phyloP scores from a whole-genome alignment of 345 rosid genomes.

The Reutealis trisperma region DNA sequence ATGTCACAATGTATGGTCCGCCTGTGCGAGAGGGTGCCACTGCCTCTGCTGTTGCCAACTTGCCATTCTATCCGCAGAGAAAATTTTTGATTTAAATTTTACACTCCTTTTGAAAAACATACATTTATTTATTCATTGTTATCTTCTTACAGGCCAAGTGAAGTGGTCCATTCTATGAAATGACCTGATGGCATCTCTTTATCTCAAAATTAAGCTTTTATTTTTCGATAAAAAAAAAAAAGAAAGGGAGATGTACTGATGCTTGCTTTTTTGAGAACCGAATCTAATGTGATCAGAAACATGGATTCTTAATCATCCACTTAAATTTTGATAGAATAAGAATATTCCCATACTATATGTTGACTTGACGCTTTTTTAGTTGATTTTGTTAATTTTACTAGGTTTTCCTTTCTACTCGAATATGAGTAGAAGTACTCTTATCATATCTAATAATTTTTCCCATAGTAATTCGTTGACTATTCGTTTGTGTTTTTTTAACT shows the following conservation, averaged over 20 bases:
- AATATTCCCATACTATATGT: too few relatives aligned
- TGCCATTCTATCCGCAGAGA: not conserved
- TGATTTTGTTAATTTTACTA: too few relatives aligned
- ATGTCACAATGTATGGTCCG: not conserved
- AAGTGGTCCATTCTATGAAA: constrained; percentile 4
- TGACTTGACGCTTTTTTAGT: too few relatives aligned
- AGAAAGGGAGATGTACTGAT: not conserved
- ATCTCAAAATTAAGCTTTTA: not conserved
- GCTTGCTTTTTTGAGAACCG: constrained; percentile 1
- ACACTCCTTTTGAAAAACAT: not conserved
- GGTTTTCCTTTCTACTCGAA: too few relatives aligned
- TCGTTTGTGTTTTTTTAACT: too few relatives aligned
- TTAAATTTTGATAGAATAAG: not conserved
- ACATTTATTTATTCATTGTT: too few relatives aligned
- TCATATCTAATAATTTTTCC: too few relatives aligned
- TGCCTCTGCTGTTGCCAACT: constrained; percentile 21
- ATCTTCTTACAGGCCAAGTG: too few relatives aligned
- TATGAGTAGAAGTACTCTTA: too few relatives aligned
- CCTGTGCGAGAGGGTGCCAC: constrained; percentile 23
- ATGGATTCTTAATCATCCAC: not conserved
- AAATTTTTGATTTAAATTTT: not conserved
- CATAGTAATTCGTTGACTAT: too few relatives aligned
- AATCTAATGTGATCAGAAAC: not conserved
- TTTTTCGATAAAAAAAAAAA: too few relatives aligned
- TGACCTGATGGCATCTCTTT: not conserved